phyloP scores from a whole-genome alignment of 345 rosid genomes.

The Pistacia vera region DNA sequence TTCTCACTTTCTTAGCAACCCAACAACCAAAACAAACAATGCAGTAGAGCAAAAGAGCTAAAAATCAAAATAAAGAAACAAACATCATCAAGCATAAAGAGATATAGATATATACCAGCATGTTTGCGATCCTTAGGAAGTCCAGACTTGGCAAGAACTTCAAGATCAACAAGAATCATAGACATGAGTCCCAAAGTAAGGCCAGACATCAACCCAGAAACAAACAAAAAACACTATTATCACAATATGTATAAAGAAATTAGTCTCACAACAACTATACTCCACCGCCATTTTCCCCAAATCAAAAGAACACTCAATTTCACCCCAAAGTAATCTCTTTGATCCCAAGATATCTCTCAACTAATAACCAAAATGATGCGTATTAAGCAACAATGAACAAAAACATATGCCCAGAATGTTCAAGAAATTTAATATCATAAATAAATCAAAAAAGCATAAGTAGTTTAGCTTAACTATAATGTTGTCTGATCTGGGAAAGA shows the following conservation, averaged over 20 bases:
- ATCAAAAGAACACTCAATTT: neutral
- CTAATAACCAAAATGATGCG: no score
- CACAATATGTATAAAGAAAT: constrained; percentile 69
- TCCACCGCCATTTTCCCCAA: constrained; percentile 63
- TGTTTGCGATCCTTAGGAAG: constrained; percentile 72
- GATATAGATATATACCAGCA: constrained; percentile 57
- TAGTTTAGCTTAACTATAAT: no score
- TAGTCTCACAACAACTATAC: constrained; percentile 51
- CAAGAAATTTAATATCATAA: no score
- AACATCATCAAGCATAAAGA: neutral
- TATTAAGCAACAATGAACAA: no score
- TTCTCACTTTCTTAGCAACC: constrained; percentile 18
- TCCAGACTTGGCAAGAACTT: constrained; percentile 93
- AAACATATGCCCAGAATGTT: no score
- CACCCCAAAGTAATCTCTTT: no score
- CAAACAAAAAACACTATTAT: constrained; percentile 70
- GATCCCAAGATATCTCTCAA: no score
- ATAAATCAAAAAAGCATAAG: no score
- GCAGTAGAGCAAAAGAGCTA: neutral
- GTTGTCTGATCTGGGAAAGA: no score
- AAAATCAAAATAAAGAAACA: neutral
- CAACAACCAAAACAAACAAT: constrained; percentile 6
- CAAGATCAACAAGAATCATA: constrained; percentile 94
- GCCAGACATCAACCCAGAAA: constrained; percentile 97
- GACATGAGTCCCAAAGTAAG: constrained; percentile 99